phyloP scores from a whole-genome alignment of 352 stramenopile species.

The Pythium utonaiense region DNA sequence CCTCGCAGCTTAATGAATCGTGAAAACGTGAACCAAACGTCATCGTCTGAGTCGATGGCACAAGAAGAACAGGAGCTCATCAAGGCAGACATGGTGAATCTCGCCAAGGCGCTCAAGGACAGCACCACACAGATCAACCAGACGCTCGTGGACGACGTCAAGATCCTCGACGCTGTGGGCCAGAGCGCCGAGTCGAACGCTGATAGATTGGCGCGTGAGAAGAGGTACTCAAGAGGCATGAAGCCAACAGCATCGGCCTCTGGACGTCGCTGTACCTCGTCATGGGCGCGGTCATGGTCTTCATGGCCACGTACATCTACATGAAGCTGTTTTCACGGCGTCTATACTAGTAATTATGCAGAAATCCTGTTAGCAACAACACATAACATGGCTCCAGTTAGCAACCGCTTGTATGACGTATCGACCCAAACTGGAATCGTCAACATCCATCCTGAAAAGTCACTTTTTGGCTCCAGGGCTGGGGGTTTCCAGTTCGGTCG shows the following conservation, averaged over 20 bases:
- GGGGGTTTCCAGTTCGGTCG: background rate
- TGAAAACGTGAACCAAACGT: constrained; percentile 21
- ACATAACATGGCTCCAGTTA: no score
- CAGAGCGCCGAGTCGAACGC: constrained; percentile 69
- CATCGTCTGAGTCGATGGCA: constrained; percentile 38
- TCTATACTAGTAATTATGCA: constrained; percentile 9
- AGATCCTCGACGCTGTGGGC: constrained; percentile 72
- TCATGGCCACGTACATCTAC: constrained; percentile 34
- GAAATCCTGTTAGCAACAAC: no score
- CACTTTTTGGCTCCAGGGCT: constrained; percentile 7
- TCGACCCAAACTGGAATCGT: background rate
- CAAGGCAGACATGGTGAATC: constrained; percentile 69
- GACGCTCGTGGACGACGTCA: constrained; percentile 60
- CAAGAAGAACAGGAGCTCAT: constrained; percentile 67
- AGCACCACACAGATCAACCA: constrained; percentile 73
- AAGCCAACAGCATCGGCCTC: constrained; percentile 68
- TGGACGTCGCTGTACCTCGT: constrained; percentile 75
- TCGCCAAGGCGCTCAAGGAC: constrained; percentile 71
- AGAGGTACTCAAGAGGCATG: constrained; percentile 55
- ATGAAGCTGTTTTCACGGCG: constrained; percentile 74
- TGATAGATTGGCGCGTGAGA: constrained; percentile 55
- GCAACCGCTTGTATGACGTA: constrained; percentile 4
- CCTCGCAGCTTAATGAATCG: constrained; percentile 36
- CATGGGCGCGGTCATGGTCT: constrained; percentile 52
- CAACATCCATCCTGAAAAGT: background rate